phyloP scores from a whole-genome alignment of 345 rosid genomes.

The Lagerstroemia speciosa region DNA sequence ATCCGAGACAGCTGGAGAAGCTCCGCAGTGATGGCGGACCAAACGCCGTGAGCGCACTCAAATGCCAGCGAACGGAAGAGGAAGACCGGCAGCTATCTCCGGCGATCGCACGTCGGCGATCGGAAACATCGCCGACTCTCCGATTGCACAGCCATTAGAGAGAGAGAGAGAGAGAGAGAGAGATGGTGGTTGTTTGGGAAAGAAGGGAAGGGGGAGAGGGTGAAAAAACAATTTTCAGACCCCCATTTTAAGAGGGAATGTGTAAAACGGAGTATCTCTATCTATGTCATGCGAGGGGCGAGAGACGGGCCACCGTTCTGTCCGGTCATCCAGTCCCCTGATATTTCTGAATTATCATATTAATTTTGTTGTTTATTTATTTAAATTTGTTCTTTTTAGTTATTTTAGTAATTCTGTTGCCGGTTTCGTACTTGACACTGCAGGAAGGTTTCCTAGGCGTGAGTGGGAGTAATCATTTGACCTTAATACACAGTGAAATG shows the following conservation, averaged over 20 bases:
- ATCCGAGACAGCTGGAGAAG: neutral
- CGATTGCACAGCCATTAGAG: conserved; percentile 6
- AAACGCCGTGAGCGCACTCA: neutral
- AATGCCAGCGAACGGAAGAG: neutral
- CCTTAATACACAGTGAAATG: too few relatives aligned
- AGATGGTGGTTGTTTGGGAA: conserved; percentile 6
- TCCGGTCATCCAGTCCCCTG: neutral
- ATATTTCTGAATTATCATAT: neutral
- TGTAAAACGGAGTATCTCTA: neutral
- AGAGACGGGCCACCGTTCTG: neutral
- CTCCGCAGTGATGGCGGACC: neutral
- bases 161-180: conserved; percentile 4
- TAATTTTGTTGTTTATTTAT: neutral
- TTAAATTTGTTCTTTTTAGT: neutral
- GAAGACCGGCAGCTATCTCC: neutral
- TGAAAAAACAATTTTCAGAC: conserved; percentile 33
- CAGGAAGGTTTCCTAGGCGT: neutral
- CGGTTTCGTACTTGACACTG: neutral
- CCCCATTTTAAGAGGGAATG: conserved; percentile 19
- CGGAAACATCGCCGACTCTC: conserved; percentile 10
- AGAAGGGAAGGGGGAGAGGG: conserved; percentile 25
- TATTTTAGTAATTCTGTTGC: neutral
- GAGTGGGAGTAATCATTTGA: too few relatives aligned
- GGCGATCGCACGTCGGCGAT: neutral
- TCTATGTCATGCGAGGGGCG: neutral